Conservation (phyloP, 805 yeast genomes). For the Candida railenensis region DNA sequence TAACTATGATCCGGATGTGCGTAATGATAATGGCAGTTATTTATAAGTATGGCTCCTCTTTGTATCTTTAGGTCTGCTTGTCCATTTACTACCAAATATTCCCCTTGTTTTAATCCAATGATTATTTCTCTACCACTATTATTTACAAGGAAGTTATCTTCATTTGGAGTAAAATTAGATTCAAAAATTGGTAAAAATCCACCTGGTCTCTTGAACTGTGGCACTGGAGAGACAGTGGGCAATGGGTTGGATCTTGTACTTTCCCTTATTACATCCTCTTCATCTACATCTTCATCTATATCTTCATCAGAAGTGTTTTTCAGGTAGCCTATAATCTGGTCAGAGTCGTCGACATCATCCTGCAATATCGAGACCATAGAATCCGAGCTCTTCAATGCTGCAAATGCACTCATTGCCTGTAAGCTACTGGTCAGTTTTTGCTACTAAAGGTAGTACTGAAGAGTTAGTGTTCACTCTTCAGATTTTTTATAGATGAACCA, state of each 20-base stretch:
- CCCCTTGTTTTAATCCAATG: conserved; percentile 43
- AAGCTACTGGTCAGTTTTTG: too few species aligned
- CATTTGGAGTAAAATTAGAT: conserved; percentile 38
- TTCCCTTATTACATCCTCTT: neutral
- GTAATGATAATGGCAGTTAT: conserved; percentile 29
- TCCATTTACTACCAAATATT: conserved; percentile 47
- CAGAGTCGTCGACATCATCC: neutral
- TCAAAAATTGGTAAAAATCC: neutral
- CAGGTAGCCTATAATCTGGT: neutral
- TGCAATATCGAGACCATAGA: conserved; percentile 11
- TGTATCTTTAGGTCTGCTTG: conserved; percentile 43
- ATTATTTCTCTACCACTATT: conserved; percentile 22
- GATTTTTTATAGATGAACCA: too few species aligned
- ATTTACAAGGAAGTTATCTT: conserved; percentile 36
- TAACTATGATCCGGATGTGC: conserved; percentile 23
- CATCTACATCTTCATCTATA: conserved; percentile 20
- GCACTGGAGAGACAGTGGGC: conserved; percentile 2
- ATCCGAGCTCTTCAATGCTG: conserved; percentile 23
- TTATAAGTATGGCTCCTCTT: conserved; percentile 47
- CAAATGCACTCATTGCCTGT: conserved; percentile 31
- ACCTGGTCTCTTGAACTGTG: conserved; percentile 3
- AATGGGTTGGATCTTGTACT: neutral
- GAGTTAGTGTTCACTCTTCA: too few species aligned
- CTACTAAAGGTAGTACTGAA: too few species aligned
- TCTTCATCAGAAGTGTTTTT: neutral